Evolutionary conservation across 1,284 basidiomycete genomes (phyloP).

Genomic region (Takashimella tepidaria): DNA sequence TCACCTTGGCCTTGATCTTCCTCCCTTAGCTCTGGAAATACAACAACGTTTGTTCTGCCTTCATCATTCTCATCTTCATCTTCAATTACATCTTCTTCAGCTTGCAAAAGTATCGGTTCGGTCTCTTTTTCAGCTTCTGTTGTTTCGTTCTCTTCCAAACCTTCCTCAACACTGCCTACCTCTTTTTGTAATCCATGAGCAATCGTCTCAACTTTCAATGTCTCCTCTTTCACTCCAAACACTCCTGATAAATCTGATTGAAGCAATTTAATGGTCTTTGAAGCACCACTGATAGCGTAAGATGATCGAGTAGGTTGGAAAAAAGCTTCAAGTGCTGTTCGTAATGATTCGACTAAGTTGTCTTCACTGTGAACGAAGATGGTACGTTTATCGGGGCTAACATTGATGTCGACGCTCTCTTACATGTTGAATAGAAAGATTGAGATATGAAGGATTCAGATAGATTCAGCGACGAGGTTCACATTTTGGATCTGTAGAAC

Average conservation of each 20-base stretch:
- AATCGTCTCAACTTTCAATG: neutral
- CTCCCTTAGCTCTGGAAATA: too few species aligned
- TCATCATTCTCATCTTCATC: neutral
- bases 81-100: neutral
- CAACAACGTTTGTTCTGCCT: neutral
- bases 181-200: too few species aligned
- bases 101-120: conserved; percentile 1
- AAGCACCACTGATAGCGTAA: conserved; percentile 55
- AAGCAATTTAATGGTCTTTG: conserved; percentile 23
- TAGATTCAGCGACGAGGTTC: too few species aligned
- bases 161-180: neutral
- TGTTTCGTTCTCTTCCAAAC: conserved; percentile 3
- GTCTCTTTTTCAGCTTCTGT: conserved; percentile 1
- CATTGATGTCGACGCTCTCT: conserved; percentile 91
- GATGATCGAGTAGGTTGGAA: conserved; percentile 67
- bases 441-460: too few species aligned
- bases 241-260: conserved; percentile 6
- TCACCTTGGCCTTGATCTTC: too few species aligned
- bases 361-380: conserved; percentile 87
- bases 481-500: too few species aligned
- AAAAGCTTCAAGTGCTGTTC: conserved; percentile 58
- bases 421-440: too few species aligned
- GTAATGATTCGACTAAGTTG: conserved; percentile 71
- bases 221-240: neutral
- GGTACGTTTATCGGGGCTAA: conserved; percentile 93